These are phyloP conservation scores for Amylocystis lapponica DNA, from an alignment of 768 basidiomycete species.

Conservation along the genomic window DNA sequence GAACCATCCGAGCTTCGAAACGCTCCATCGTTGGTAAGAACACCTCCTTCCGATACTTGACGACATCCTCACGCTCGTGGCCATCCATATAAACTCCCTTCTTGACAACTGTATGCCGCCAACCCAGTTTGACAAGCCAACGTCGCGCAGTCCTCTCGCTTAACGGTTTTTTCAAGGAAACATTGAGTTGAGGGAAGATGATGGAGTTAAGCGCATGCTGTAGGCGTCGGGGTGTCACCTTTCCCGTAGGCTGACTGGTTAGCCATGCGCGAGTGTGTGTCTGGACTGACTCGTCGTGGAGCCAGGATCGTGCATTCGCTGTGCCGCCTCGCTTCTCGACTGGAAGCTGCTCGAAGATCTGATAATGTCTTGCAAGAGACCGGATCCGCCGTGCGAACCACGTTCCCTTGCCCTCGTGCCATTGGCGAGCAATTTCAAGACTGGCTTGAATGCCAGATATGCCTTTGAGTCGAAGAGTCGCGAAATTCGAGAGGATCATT, in stretches of 20 bases:
- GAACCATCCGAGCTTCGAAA: constrained; percentile 16
- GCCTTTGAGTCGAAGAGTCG: constrained; percentile 30
- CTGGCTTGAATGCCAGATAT: constrained; percentile 23
- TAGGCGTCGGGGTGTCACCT: not conserved
- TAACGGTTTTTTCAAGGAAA: not conserved
- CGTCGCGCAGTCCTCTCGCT: constrained; percentile 5
- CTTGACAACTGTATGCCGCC: not conserved
- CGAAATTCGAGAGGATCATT: constrained; percentile 30
- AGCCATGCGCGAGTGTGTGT: not conserved
- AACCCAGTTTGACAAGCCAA: constrained; percentile 7
- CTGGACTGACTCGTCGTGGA: not conserved
- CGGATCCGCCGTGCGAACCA: constrained; percentile 25
- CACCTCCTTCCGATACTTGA: constrained; percentile 5
- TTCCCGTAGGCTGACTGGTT: not conserved
- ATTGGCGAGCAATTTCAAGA: constrained; percentile 31
- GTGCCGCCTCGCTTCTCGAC: not conserved
- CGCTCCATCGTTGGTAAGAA: constrained; percentile 17
- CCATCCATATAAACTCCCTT: constrained; percentile 15
- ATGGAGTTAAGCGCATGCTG: not conserved
- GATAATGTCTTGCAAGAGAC: constrained; percentile 7
- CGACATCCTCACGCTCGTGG: constrained; percentile 11
- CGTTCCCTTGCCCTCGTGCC: constrained; percentile 28
- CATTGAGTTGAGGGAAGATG: not conserved
- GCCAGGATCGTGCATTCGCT: not conserved
- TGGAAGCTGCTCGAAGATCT: constrained; percentile 1